Evolutionary conservation across 169 alveolate genomes (phyloP), one percentile per base, ranked within the genome.

Genomic region (Plasmodium vivax): DNA sequence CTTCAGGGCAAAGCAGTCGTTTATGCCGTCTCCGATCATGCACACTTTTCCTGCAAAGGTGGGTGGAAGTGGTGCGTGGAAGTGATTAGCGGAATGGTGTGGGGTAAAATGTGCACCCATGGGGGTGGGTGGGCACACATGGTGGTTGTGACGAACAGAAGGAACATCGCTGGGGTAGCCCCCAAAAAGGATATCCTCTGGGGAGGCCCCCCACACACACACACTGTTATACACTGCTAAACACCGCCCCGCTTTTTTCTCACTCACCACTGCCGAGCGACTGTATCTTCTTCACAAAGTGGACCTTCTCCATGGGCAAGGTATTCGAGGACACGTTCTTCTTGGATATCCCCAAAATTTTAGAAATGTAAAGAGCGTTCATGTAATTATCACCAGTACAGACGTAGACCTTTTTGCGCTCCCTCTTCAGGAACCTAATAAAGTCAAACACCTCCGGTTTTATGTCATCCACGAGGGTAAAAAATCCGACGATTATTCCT

Each of bases 21-120:
- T 88, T 88, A 88, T 88, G 10, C 94, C 94, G 45, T 88, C 94
- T 56, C 94, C 94, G 30, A 88, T 88, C 87, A 88, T 88, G 58
- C 94, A 88, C 19, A 88, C 94, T 62, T 88, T 88, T 51, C 94
- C 94, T 88, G 36, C 47, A 32, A 4, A n/a, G 72, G 41, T 10
- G 68, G 8, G 36, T 5, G 23, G 41, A 73, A 14, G 38, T 12
- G 56, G 34, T 10, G 27, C n/a, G n/a, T n/a, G n/a, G n/a, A n/a
- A n/a, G n/a, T n/a, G n/a, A n/a, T n/a, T n/a, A 79, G 32, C 43
- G 72, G 56, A 45, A 75, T 16, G n/a, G 23, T 34, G 54, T 79
- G 54, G 16, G 32, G 51, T 32, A 36, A 79, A 79, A 36, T 36
- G 71, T 27, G 23, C 84, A 79, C 51, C 62, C 38, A 9, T 36